Evolutionary conservation across 2,329 filamentous ascomycete species (phyloP).

Genomic region (Apiospora marii): DNA sequence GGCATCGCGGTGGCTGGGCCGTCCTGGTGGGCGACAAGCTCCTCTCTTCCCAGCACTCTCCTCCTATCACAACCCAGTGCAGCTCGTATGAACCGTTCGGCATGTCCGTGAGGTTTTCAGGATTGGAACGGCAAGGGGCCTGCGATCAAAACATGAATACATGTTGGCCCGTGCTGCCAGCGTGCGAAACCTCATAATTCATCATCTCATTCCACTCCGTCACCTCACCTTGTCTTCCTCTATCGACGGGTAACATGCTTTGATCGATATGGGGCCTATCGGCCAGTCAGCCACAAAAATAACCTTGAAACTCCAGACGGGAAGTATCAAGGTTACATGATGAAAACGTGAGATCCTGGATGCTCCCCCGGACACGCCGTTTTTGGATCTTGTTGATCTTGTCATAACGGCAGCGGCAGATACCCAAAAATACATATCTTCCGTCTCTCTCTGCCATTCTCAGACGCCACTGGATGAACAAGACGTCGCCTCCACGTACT

Average conservation of each 20-base stretch:
- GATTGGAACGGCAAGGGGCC: background rate
- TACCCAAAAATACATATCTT: background rate
- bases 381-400: background rate
- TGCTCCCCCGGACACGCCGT: background rate
- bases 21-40: background rate
- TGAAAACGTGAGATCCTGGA: background rate
- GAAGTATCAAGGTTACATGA: background rate
- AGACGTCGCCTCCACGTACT: background rate
- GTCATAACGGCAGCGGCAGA: background rate
- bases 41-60: background rate
- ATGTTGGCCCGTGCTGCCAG: background rate
- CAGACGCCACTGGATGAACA: background rate
- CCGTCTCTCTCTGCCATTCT: background rate
- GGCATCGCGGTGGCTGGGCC: background rate
- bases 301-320: conserved; percentile 1
- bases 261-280: background rate
- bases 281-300: conserved; percentile 6
- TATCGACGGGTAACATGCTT: background rate
- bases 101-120: conserved; percentile 14
- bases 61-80: background rate
- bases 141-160: background rate
- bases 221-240: background rate
- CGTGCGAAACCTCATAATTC: background rate
- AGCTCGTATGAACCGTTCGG: conserved; percentile 4
- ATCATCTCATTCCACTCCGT: background rate